These are phyloP conservation scores for Ceriops decandra DNA, from an alignment of 345 rosid species.

Conservation along the genomic window DNA sequence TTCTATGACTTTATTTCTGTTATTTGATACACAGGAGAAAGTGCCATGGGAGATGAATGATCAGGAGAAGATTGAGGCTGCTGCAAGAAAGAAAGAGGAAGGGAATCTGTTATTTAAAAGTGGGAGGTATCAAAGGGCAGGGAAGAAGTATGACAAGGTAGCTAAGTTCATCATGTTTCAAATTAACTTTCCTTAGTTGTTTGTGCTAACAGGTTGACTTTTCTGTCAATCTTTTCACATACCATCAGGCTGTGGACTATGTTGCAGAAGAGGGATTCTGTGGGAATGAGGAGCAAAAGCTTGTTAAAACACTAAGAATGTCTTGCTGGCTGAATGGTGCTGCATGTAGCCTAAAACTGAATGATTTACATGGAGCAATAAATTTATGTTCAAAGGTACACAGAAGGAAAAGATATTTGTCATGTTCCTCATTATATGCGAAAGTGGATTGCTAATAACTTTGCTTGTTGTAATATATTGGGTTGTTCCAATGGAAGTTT, in stretches of 20 bases:
- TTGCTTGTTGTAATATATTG: background rate
- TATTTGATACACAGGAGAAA: constrained; percentile 34
- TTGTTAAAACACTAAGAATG: constrained; percentile 39
- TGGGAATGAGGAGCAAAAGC: constrained; percentile 40
- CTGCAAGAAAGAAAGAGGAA: constrained; percentile 50
- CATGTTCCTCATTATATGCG: background rate
- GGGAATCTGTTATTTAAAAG: constrained; percentile 50
- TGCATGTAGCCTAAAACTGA: constrained; percentile 54
- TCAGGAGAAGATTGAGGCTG: constrained; percentile 47
- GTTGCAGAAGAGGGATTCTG: constrained; percentile 43
- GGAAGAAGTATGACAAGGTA: constrained; percentile 59
- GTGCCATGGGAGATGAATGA: constrained; percentile 44
- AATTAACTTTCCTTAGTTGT: background rate
- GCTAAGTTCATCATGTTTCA: background rate
- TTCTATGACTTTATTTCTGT: background rate
- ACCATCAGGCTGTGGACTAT: constrained; percentile 43
- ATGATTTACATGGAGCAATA: constrained; percentile 44
- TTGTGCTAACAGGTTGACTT: constrained; percentile 3
- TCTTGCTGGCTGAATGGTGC: constrained; percentile 64
- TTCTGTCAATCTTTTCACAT: constrained; percentile 3
- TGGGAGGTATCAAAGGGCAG: constrained; percentile 50
- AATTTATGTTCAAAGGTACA: constrained; percentile 48
- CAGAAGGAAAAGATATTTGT: background rate
- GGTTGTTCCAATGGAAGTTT: background rate
- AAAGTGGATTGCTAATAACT: background rate